phyloP scores from a whole-genome alignment of 164 flowering plant genomes.

The Liriodendron chinense region DNA sequence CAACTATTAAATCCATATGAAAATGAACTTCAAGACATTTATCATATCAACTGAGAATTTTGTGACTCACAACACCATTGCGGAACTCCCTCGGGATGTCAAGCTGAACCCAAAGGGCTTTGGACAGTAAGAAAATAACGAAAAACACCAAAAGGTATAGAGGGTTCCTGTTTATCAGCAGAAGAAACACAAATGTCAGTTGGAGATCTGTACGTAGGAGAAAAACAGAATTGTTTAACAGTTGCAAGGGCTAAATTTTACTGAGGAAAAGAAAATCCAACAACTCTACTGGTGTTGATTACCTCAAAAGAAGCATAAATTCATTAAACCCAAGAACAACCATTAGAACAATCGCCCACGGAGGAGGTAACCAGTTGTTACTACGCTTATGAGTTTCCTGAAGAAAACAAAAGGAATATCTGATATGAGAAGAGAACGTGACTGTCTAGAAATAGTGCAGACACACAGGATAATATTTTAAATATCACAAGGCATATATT shows the following conservation, averaged over 20 bases:
- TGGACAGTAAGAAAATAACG: conserved; percentile 38
- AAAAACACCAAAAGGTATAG: conserved; percentile 48
- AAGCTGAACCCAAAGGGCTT: conserved; percentile 72
- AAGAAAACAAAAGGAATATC: conserved; percentile 9
- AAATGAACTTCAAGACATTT: neutral
- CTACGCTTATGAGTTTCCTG: conserved; percentile 66
- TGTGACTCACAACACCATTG: conserved; percentile 59
- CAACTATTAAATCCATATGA: neutral
- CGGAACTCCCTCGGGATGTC: conserved; percentile 53
- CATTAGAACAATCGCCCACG: conserved; percentile 73
- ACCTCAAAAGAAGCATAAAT: conserved; percentile 65
- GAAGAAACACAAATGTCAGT: neutral
- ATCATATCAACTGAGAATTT: neutral
- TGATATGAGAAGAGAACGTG: neutral
- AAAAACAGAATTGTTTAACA: neutral
- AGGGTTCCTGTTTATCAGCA: conserved; percentile 60
- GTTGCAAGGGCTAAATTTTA: neutral
- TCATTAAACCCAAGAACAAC: conserved; percentile 74
- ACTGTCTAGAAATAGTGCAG: neutral
- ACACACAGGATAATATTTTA: neutral
- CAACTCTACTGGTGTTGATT: neutral
- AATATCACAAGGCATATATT: neutral
- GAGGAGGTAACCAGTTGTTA: conserved; percentile 84
- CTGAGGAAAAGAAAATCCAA: neutral
- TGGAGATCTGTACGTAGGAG: neutral